These are phyloP conservation scores for Leishmania arabica DNA, from an alignment of 208 protist species.

Conservation along the genomic window DNA sequence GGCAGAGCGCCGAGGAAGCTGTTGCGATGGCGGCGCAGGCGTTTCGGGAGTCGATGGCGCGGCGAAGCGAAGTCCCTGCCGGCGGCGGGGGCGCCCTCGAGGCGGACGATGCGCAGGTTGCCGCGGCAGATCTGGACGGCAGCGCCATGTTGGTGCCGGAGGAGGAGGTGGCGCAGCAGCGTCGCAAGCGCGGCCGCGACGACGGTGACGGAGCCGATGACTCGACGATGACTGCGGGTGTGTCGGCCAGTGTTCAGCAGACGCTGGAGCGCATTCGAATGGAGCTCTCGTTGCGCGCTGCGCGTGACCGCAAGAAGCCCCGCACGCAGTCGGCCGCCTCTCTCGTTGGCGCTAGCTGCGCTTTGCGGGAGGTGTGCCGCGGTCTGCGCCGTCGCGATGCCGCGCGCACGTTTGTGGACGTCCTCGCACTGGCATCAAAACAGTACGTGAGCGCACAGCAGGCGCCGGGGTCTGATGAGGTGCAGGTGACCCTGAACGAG, in stretches of 20 bases:
- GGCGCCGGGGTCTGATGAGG: slow-evolving; percentile 19
- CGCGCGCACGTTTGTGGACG: slow-evolving; percentile 80
- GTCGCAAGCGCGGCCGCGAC: slow-evolving; percentile 24
- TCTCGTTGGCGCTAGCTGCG: slow-evolving; percentile 42
- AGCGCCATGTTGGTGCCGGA: slow-evolving; percentile 8
- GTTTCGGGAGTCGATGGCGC: slow-evolving; percentile 11
- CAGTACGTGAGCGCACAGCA: slow-evolving; percentile 58
- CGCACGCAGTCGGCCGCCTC: slow-evolving; percentile 16
- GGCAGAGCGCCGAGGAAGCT: slow-evolving; percentile 31
- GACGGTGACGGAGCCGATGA: slow-evolving; percentile 6
- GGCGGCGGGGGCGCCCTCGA: slow-evolving; percentile 3
- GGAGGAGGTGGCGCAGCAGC: slow-evolving; percentile 5
- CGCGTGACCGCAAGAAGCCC: slow-evolving; percentile 23
- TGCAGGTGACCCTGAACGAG: slow-evolving; percentile 50
- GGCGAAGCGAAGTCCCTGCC: slow-evolving; percentile 3
- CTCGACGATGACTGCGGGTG: slow-evolving; percentile 16
- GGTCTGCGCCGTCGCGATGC: slow-evolving; percentile 66
- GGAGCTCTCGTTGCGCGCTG: slow-evolving; percentile 10
- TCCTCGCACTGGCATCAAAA: slow-evolving; percentile 78
- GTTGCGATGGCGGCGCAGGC: slow-evolving; percentile 31
- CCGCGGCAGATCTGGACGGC: slow-evolving; percentile 9
- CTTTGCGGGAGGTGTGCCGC: slow-evolving; percentile 48
- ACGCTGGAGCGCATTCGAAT: slow-evolving; percentile 61
- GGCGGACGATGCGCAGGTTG: slow-evolving; percentile 17
- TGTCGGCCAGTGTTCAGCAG: slow-evolving; percentile 45